phyloP scores from a whole-genome alignment of 345 rosid species.

The Eucalyptus curtisii region DNA sequence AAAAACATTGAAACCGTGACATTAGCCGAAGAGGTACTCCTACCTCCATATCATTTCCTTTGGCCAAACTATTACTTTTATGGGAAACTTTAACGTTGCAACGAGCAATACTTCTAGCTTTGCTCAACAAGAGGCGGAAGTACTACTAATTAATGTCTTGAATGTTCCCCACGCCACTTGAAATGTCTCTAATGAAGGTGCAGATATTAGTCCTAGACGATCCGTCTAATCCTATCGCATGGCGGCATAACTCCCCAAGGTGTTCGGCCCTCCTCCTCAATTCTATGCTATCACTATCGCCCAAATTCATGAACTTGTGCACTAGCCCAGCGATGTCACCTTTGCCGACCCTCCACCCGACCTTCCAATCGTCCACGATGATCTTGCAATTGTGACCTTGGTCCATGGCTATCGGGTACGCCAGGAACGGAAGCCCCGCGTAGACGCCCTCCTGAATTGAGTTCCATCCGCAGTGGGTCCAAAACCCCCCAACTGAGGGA shows the following conservation, averaged over 20 bases:
- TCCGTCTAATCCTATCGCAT: conserved; percentile 8
- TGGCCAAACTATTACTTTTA: too few relatives aligned
- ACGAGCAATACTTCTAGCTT: not conserved
- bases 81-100: too few relatives aligned
- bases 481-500: conserved; percentile 24
- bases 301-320: conserved; percentile 5
- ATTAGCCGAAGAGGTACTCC: too few relatives aligned
- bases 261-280: conserved; percentile 4
- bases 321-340: conserved; percentile 4
- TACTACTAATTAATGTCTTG: not conserved
- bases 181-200: not conserved
- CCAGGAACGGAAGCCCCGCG: conserved; percentile 25
- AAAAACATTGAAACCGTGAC: too few relatives aligned
- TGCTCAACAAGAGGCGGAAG: not conserved
- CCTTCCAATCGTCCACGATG: conserved; percentile 25
- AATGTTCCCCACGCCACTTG: not conserved
- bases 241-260: not conserved
- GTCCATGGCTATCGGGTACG: conserved; percentile 21
- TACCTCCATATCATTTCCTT: too few relatives aligned
- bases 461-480: conserved; percentile 37
- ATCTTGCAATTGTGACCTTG: conserved; percentile 19
- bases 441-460: conserved; percentile 18
- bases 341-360: conserved; percentile 14
- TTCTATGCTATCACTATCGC: not conserved
- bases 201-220: not conserved